Base-by-base conservation (phyloP, 768 basidiomycete species). In the Pisolithus marmoratus region DNA sequence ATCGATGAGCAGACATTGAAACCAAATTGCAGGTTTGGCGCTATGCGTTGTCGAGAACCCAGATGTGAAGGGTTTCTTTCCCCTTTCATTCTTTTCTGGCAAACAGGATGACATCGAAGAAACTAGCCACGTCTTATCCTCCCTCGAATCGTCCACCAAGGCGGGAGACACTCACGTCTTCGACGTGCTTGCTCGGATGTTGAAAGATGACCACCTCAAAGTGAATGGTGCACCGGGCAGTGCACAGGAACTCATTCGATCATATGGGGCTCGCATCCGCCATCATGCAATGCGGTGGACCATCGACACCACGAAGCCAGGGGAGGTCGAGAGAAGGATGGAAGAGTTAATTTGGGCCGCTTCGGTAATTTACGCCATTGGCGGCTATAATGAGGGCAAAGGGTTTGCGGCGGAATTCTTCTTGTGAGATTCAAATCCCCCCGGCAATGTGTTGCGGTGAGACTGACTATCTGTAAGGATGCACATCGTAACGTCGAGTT, bases 341-440 rank as follows among this genome's bases (percentile, higher is more conserved):
- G 79, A 81, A 57, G 83, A 86, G 60, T 58, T 86, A 7, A 63
- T 66, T 3, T 85, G 81, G 78, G 64, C 73, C 37, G 73, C 70
- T 44, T 64, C 63, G 0, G 55, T 83, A 8, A 67, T 83, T 20
- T 87, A 79, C 57, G 80, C 73, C 3, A 66, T 83, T 24, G 74
- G 72, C 20, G 82, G 78, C 4, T 81, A 38, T 20, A 15, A n/a
- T 1, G 38, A 11, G 38, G 20, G 11, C 15, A 22, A n/a, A 9
- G 65, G 20, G 82, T 82, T 82, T 67, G 75, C 74, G 37, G 79
- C 78, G 1, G 80, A 85, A 57, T 84, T 85, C 64, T 77, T 79
- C 71, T 52, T 82, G n/a, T 69, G 80, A 29, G 24, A n/a, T 36
- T 38, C 29, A 31, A 8, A 31, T 31, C 11, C 29, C 26, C 26